Percentiles rank a stretch among this genome's conserved stretches.
These are phyloP conservation scores for Fusarium bactridioides DNA, from an alignment of 2,329 filamentous ascomycete genomes.

Conservation along the genomic window DNA sequence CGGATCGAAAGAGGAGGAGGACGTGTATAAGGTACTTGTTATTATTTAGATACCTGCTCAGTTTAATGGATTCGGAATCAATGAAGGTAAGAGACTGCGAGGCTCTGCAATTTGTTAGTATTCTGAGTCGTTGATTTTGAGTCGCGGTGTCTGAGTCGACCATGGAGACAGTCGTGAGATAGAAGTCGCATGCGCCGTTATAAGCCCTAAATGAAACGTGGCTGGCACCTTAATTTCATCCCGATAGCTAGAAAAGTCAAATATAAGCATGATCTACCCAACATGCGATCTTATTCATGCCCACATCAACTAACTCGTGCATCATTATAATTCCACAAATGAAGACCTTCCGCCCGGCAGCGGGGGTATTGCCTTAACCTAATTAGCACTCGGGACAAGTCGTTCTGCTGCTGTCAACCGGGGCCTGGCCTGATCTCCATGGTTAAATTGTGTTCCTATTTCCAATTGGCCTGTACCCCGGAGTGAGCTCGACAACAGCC, in stretches of 20 bases:
- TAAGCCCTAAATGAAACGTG: fast-evolving
- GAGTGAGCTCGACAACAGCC: not conserved
- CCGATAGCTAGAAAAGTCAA: not conserved
- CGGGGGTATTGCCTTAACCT: not conserved
- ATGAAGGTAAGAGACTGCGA: not conserved
- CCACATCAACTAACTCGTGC: not conserved
- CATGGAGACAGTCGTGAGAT: not conserved
- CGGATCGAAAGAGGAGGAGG: not conserved
- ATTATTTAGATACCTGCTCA: not conserved
- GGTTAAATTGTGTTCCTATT: not conserved
- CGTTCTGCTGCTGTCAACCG: not conserved
- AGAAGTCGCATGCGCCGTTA: fast-evolving
- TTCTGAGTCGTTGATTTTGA: no score
- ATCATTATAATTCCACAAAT: constrained; percentile 3
- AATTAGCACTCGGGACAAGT: not conserved
- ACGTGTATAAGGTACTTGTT: not conserved
- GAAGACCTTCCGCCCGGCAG: not conserved
- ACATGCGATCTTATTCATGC: not conserved
- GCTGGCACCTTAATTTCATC: not conserved
- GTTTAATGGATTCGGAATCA: fast-evolving
- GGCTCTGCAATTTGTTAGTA: not conserved
- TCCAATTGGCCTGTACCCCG: not conserved
- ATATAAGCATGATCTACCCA: not conserved
- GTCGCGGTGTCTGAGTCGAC: no score
- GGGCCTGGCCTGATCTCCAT: constrained; percentile 5